A percentile compares a stretch with the other conserved stretches of the same genome.
These are phyloP conservation scores for Rhynchospora pubera DNA, from an alignment of 176 grass and related monocot genomes.

Conservation along the genomic window DNA sequence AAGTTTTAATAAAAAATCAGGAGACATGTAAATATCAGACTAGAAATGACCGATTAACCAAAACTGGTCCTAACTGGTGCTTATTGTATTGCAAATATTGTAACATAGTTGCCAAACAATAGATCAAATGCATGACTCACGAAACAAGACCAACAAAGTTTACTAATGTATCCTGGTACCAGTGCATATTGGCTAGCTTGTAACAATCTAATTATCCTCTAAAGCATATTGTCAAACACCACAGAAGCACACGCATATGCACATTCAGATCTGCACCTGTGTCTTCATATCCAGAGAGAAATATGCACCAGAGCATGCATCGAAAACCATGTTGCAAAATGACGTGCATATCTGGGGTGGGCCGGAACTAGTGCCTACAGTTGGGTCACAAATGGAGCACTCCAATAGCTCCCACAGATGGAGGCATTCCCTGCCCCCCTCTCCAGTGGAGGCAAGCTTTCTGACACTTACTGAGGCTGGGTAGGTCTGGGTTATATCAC, in stretches of 20 bases:
- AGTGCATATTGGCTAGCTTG: neutral
- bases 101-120: neutral
- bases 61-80: neutral
- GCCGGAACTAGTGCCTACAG: constrained; percentile 52
- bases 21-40: neutral
- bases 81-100: neutral
- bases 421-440: constrained; percentile 76
- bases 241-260: neutral
- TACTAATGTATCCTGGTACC: neutral
- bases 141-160: neutral
- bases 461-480: constrained; percentile 60
- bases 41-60: neutral
- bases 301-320: constrained; percentile 78
- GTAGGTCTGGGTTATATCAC: constrained; percentile 71
- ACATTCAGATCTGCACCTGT: constrained; percentile 39
- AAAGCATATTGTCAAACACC: neutral
- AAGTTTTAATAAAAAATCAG: neutral
- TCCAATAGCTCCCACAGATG: constrained; percentile 93
- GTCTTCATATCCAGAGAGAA: constrained; percentile 67
- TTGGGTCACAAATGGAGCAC: constrained; percentile 90
- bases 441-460: constrained; percentile 78
- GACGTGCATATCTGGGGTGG: constrained; percentile 65
- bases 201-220: neutral
- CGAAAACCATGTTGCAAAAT: constrained; percentile 80
- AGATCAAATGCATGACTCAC: neutral